A percentile compares a stretch with the other conserved stretches of the same genome.
Evolutionary conservation across 2,329 filamentous ascomycete species (phyloP).

Genomic region (Cylindrodendrum hubeiense): DNA sequence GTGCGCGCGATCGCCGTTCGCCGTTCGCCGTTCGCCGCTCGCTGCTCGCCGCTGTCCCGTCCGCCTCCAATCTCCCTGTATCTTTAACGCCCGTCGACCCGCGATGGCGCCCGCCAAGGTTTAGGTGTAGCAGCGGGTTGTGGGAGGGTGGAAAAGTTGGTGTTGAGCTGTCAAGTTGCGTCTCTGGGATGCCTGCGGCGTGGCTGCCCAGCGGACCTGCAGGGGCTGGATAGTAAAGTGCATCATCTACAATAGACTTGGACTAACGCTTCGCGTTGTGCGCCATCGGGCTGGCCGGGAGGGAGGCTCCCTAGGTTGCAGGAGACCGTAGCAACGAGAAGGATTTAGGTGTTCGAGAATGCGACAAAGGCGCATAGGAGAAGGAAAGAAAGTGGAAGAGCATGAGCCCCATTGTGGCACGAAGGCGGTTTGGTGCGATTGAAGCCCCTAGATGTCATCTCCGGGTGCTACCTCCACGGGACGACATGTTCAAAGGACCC

Average conservation of each 20-base stretch:
- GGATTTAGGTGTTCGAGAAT: background rate
- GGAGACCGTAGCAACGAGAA: background rate
- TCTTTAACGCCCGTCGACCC: background rate
- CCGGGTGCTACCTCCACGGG: background rate
- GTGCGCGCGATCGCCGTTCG: slow-evolving; percentile 1
- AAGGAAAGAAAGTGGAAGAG: background rate
- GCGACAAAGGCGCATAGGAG: background rate
- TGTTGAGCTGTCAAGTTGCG: background rate
- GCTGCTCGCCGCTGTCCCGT: background rate
- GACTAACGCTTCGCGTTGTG: background rate
- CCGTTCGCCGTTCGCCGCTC: too few relatives aligned
- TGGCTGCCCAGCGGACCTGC: slow-evolving; percentile 3
- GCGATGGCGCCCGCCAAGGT: background rate
- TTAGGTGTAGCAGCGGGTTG: background rate
- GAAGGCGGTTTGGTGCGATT: background rate
- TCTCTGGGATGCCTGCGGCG: background rate
- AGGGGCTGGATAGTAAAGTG: slow-evolving; percentile 4
- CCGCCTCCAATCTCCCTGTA: background rate
- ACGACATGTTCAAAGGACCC: background rate
- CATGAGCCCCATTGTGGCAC: background rate
- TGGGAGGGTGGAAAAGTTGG: background rate
- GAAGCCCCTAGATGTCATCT: background rate
- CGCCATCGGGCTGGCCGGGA: slow-evolving; percentile 7
- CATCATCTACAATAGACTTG: slow-evolving; percentile 7
- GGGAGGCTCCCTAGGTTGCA: slow-evolving; percentile 5